Percentiles rank a stretch among this genome's conserved stretches.
phyloP scores from a whole-genome alignment of 257 asterid species.

The Schizonepeta tenuifolia region DNA sequence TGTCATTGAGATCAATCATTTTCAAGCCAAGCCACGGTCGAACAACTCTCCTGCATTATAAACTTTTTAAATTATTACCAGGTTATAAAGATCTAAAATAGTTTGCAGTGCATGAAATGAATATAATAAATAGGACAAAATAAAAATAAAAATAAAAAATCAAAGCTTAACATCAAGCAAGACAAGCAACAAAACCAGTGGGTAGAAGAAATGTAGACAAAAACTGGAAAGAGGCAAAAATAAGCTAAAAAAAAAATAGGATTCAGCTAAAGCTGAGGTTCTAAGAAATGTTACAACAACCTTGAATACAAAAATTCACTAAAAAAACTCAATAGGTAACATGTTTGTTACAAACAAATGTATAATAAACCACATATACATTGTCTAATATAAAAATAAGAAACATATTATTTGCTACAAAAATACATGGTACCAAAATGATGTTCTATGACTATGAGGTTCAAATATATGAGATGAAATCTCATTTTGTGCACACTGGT shows the following conservation, averaged over 20 bases:
- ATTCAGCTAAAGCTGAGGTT: neutral
- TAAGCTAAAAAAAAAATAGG: neutral
- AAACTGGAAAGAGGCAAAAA: neutral
- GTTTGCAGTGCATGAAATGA: neutral
- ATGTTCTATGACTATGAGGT: neutral
- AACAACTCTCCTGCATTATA: conserved; percentile 79
- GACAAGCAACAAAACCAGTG: neutral
- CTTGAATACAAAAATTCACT: neutral
- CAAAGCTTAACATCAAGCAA: neutral
- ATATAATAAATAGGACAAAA: neutral
- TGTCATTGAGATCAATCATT: conserved; percentile 88
- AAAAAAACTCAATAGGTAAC: neutral
- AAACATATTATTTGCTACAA: neutral
- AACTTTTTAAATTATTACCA: conserved; percentile 18
- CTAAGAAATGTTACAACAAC: neutral
- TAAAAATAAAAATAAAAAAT: no score
- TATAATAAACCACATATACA: no score
- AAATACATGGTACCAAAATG: no score
- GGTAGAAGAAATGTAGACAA: conserved; percentile 8
- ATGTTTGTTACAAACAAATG: neutral
- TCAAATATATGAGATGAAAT: neutral
- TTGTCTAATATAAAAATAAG: no score
- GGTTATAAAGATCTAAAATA: neutral
- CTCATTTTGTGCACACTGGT: neutral
- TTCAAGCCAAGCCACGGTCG: conserved; percentile 95